phyloP scores from a whole-genome alignment of 306 rosid genomes.

The Begonia fuchsioides region DNA sequence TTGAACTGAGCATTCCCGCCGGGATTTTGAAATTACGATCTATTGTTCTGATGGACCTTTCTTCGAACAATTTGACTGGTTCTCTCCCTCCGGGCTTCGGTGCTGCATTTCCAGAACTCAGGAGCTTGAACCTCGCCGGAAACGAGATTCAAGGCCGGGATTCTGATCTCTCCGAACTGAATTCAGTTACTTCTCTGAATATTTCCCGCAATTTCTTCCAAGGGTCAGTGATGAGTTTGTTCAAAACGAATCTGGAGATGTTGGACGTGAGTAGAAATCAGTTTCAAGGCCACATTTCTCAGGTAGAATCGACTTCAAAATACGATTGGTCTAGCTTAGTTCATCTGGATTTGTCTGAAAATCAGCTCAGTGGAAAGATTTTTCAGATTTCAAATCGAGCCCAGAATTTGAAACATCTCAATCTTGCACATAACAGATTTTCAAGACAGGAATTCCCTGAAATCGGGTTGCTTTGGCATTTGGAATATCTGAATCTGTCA shows the following conservation, averaged over 20 bases:
- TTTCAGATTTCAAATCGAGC: conserved; percentile 37
- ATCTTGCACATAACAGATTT: conserved; percentile 75
- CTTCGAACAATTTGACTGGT: conserved; percentile 60
- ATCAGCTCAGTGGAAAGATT: conserved; percentile 61
- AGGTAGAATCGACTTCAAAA: conserved; percentile 52
- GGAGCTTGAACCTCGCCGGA: conserved; percentile 61
- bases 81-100: conserved; percentile 74
- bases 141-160: conserved; percentile 43
- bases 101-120: conserved; percentile 64
- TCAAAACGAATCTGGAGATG: conserved; percentile 49
- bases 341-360: conserved; percentile 82
- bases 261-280: conserved; percentile 80
- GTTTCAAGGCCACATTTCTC: conserved; percentile 68
- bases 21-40: conserved; percentile 54
- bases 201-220: conserved; percentile 66
- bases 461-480: conserved; percentile 27
- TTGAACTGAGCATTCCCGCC: conserved; percentile 38
- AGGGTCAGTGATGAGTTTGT: conserved; percentile 60
- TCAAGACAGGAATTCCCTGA: conserved; percentile 46
- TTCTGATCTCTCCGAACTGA: conserved; percentile 44
- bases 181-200: conserved; percentile 50
- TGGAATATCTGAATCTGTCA: conserved; percentile 83
- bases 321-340: conserved; percentile 55
- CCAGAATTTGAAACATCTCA: conserved; percentile 52
- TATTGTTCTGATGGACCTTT: conserved; percentile 58